Conservation (phyloP, 2,329 filamentous ascomycete species). For the Trichocomaceae sp. region DNA sequence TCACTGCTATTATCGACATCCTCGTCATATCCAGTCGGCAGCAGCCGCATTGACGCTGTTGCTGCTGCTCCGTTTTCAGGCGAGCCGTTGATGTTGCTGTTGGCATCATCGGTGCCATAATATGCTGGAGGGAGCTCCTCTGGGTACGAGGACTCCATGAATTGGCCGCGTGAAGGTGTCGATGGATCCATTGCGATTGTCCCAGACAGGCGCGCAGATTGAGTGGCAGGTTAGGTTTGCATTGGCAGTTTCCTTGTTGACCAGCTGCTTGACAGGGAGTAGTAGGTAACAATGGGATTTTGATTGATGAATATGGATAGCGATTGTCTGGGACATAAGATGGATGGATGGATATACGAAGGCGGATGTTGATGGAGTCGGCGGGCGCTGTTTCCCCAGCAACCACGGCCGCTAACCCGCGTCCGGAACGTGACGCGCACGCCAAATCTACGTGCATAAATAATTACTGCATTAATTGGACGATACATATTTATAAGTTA, state of each 20-base stretch:
- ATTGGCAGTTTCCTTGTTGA: neutral
- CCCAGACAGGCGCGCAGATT: constrained; percentile 6
- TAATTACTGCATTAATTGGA: neutral
- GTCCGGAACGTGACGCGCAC: neutral
- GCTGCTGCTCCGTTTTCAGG: constrained; percentile 15
- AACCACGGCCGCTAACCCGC: neutral
- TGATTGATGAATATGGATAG: neutral
- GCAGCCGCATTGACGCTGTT: constrained; percentile 40
- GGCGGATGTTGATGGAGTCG: neutral
- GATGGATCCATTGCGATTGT: constrained; percentile 14
- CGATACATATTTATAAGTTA: neutral
- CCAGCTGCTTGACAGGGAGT: neutral
- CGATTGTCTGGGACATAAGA: neutral
- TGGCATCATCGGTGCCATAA: constrained; percentile 21
- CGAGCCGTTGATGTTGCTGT: constrained; percentile 16
- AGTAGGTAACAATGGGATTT: neutral
- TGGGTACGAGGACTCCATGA: constrained; percentile 30
- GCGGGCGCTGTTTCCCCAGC: neutral
- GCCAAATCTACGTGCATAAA: neutral
- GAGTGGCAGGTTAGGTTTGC: neutral
- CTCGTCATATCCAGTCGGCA: constrained; percentile 36
- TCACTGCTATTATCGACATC: constrained; percentile 24
- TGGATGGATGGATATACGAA: neutral
- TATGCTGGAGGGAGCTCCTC: constrained; percentile 40
- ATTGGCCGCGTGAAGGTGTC: constrained; percentile 18